These are phyloP conservation scores for Kentomonas sorsogonicus DNA, from an alignment of 208 protist species.

Conservation along the genomic window DNA sequence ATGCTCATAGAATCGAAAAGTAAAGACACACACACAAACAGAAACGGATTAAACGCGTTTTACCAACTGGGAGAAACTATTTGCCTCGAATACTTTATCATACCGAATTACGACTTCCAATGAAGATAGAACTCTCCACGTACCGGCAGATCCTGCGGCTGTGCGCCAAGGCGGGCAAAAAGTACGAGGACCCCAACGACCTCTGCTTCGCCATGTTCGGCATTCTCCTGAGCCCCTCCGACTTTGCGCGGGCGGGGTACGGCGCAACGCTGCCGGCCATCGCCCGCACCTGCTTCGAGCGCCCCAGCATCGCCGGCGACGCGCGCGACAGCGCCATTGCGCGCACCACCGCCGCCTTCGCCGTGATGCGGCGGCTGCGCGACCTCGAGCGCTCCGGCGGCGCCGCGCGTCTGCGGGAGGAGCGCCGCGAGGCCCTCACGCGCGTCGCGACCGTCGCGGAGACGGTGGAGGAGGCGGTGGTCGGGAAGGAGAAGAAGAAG, in stretches of 20 bases:
- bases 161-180: conserved; percentile 17
- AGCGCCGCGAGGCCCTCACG: neutral
- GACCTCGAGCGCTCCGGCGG: conserved; percentile 23
- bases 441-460: conserved; percentile 1
- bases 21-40: no score
- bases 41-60: no score
- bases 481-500: neutral
- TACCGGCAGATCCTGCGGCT: conserved; percentile 74
- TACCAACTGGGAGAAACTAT: no score
- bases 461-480: conserved; percentile 13
- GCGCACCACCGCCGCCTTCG: conserved; percentile 57
- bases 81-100: no score
- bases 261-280: conserved; percentile 33
- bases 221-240: conserved; percentile 34
- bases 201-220: conserved; percentile 72
- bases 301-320: conserved; percentile 36
- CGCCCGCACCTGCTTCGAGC: conserved; percentile 51
- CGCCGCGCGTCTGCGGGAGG: neutral
- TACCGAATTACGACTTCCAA: no score
- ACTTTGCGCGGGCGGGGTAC: conserved; percentile 71
- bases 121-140: conserved; percentile 55
- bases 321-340: conserved; percentile 27
- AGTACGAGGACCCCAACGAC: conserved; percentile 49
- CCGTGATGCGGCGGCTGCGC: conserved; percentile 44
- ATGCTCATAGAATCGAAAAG: no score